phyloP scores from a whole-genome alignment of 805 yeast species.

The Candida sithepensis region DNA sequence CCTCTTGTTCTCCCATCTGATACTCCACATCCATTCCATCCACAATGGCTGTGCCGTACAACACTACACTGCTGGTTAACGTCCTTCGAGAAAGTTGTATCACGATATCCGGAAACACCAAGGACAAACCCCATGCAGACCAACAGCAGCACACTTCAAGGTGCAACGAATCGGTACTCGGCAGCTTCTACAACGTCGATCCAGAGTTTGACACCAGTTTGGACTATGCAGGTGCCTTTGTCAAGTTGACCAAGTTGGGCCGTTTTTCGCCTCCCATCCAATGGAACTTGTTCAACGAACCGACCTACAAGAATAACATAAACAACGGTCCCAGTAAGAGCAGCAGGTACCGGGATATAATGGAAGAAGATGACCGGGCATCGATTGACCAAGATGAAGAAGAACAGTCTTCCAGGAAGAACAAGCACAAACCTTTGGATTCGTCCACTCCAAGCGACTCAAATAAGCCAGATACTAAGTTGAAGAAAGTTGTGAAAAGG shows the following conservation, averaged over 20 bases:
- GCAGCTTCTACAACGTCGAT: conserved; percentile 1
- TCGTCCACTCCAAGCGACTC: background rate
- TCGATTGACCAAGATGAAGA: no score
- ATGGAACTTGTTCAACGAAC: conserved; percentile 3
- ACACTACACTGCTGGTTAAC: conserved; percentile 3
- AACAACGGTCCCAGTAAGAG: background rate
- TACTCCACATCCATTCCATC: background rate
- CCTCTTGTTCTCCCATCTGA: background rate
- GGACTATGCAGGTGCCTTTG: background rate
- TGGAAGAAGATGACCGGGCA: no score
- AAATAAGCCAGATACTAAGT: background rate
- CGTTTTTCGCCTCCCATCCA: conserved; percentile 4
- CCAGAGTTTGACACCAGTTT: background rate
- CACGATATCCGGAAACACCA: background rate
- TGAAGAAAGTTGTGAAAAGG: background rate
- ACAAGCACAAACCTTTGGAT: background rate
- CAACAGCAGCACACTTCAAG: background rate
- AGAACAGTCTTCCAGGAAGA: background rate
- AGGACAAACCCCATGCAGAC: background rate
- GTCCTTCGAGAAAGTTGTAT: conserved; percentile 3
- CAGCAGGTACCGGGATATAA: background rate
- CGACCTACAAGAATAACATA: background rate
- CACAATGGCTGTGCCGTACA: conserved; percentile 1
- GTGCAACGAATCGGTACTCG: background rate
- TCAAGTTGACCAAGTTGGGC: background rate